Percentiles rank a stretch among this genome's conserved stretches.
These are phyloP conservation scores for Coniella lustricola DNA, from an alignment of 2,329 filamentous ascomycete genomes.

Conservation along the genomic window DNA sequence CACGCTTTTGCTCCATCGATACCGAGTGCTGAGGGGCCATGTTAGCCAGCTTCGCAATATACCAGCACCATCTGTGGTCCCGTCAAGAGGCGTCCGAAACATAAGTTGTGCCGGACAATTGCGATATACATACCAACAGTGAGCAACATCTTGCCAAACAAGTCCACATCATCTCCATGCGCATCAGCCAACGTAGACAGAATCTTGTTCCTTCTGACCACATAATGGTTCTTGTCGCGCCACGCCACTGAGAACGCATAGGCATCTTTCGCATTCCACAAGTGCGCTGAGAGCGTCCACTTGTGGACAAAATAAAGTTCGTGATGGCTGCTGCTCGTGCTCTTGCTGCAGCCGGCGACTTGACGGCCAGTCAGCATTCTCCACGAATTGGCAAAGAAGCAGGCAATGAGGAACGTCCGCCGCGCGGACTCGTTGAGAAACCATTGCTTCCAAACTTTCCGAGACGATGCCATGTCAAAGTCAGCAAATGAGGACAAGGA, in stretches of 20 bases:
- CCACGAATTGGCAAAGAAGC: slow-evolving; percentile 36
- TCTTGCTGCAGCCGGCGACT: slow-evolving; percentile 22
- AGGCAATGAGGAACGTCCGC: slow-evolving; percentile 40
- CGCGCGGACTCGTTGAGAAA: slow-evolving; percentile 46
- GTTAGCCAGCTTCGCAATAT: no score
- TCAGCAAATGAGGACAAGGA: slow-evolving; percentile 3
- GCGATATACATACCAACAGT: slow-evolving; percentile 7
- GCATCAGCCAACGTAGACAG: slow-evolving; percentile 12
- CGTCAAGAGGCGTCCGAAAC: background rate
- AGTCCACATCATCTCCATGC: slow-evolving; percentile 18
- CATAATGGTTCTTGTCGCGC: slow-evolving; percentile 28
- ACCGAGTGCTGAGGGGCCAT: slow-evolving; percentile 9
- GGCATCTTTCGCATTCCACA: slow-evolving; percentile 31
- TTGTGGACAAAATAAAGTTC: slow-evolving; percentile 26
- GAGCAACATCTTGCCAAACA: slow-evolving; percentile 20
- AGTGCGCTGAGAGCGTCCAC: slow-evolving; percentile 32
- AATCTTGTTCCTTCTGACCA: slow-evolving; percentile 24
- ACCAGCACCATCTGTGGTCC: background rate
- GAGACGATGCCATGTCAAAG: slow-evolving; percentile 32
- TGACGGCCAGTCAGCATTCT: slow-evolving; percentile 22
- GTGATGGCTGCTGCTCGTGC: slow-evolving; percentile 18
- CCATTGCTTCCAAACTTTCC: slow-evolving; percentile 43
- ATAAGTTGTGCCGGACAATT: no score
- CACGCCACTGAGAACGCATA: slow-evolving; percentile 33
- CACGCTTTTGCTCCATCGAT: slow-evolving; percentile 19